A percentile compares a stretch with the other conserved stretches of the same genome.
Evolutionary conservation across 2,329 filamentous ascomycete genomes (phyloP).

Genomic region (Trichoderma sp.): DNA sequence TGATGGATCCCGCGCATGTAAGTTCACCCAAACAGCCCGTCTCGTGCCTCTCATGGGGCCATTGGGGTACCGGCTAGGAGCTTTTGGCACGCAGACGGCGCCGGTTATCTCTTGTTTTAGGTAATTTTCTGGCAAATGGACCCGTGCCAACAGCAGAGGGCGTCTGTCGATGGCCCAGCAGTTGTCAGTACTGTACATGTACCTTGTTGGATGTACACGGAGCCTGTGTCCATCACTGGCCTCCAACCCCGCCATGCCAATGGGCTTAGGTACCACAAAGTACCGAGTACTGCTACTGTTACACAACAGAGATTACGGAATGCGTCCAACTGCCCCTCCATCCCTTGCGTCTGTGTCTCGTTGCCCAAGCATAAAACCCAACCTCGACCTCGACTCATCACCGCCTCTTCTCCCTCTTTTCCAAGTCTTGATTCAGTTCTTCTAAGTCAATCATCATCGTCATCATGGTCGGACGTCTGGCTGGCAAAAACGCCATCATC

Average conservation of each 20-base stretch:
- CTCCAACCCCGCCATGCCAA: not conserved
- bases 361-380: slow-evolving; percentile 12
- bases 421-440: too few relatives aligned
- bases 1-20: slow-evolving; percentile 6
- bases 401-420: not conserved
- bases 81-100: not conserved
- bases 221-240: not conserved
- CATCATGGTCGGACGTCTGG: slow-evolving; percentile 46
- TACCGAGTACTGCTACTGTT: not conserved
- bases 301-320: slow-evolving; percentile 6
- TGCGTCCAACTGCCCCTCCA: not conserved
- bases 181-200: not conserved
- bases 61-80: not conserved
- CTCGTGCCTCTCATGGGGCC: not conserved
- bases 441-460: not conserved
- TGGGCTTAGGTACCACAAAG: not conserved
- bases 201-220: not conserved
- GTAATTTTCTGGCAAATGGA: not conserved
- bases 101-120: not conserved
- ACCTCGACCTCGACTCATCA: not conserved
- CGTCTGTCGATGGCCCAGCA: not conserved
- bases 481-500: slow-evolving; percentile 65
- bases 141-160: not conserved
- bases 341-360: not conserved
- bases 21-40: not conserved